phyloP scores from a whole-genome alignment of 1,284 basidiomycete species.

The Ganoderma lucidum region DNA sequence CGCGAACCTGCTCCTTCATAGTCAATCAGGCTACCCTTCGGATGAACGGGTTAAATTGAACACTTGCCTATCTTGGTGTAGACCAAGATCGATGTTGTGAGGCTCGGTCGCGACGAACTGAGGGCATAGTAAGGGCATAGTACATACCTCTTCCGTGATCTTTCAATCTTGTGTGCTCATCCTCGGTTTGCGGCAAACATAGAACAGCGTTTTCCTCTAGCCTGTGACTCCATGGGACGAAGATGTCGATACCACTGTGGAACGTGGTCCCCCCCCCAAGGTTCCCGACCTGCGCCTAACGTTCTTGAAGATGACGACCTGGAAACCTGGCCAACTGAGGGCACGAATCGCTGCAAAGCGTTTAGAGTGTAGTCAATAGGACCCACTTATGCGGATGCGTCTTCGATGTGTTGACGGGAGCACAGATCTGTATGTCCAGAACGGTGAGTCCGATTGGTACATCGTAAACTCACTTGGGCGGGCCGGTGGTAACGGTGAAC shows the following conservation, averaged over 20 bases:
- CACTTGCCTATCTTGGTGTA: conserved; percentile 7
- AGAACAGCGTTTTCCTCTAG: too few species aligned
- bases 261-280: neutral
- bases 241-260: too few species aligned
- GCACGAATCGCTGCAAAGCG: neutral
- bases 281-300: neutral
- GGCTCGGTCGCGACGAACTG: neutral
- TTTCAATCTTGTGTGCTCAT: neutral
- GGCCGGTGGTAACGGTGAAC: neutral
- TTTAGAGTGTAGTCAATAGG: neutral
- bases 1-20: too few species aligned
- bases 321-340: neutral
- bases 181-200: neutral
- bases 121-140: too few species aligned
- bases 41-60: neutral
- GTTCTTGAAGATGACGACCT: too few species aligned
- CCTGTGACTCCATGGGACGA: too few species aligned
- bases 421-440: neutral
- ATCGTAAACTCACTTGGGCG: neutral
- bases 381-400: neutral
- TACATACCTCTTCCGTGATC: neutral
- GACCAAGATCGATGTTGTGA: neutral
- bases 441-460: neutral
- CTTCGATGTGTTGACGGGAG: neutral
- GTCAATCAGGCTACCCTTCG: neutral